These are phyloP conservation scores for Saturnispora sanitii DNA, from an alignment of 805 yeast species.

Conservation along the genomic window DNA sequence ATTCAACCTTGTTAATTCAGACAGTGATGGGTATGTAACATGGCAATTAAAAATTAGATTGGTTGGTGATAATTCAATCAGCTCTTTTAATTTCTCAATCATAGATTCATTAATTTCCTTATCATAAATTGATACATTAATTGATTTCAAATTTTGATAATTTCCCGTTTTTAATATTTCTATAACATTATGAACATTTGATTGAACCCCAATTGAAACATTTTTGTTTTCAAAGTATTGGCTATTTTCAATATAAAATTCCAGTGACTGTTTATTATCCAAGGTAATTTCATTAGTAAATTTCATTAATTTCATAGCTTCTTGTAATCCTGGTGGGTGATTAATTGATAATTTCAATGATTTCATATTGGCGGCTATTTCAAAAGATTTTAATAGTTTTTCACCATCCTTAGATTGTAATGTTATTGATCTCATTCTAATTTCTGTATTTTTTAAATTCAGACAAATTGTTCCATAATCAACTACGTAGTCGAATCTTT, in stretches of 20 bases:
- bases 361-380: not conserved
- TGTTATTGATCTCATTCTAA: slow-evolving; percentile 5
- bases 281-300: slow-evolving; percentile 3
- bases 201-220: not conserved
- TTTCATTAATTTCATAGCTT: slow-evolving; percentile 1
- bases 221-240: not conserved
- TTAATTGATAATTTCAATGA: not conserved
- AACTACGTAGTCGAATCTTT: slow-evolving; percentile 3
- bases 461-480: slow-evolving; percentile 7
- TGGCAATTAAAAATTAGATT: slow-evolving; percentile 5
- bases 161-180: not conserved
- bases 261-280: slow-evolving; percentile 1
- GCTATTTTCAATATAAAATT: slow-evolving; percentile 1
- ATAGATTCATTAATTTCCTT: slow-evolving; percentile 4
- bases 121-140: slow-evolving; percentile 7
- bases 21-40: slow-evolving; percentile 6
- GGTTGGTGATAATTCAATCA: not conserved
- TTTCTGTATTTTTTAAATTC: not conserved
- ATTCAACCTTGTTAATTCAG: slow-evolving; percentile 4
- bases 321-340: slow-evolving; percentile 6
- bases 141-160: not conserved
- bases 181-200: slow-evolving; percentile 1
- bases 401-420: slow-evolving; percentile 4
- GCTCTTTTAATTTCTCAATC: not conserved
- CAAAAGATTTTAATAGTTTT: slow-evolving; percentile 4